Evolutionary conservation across 768 basidiomycete species (phyloP), one percentile per base, ranked within the genome.

Genomic region (Strobilomyces dryophilus): DNA sequence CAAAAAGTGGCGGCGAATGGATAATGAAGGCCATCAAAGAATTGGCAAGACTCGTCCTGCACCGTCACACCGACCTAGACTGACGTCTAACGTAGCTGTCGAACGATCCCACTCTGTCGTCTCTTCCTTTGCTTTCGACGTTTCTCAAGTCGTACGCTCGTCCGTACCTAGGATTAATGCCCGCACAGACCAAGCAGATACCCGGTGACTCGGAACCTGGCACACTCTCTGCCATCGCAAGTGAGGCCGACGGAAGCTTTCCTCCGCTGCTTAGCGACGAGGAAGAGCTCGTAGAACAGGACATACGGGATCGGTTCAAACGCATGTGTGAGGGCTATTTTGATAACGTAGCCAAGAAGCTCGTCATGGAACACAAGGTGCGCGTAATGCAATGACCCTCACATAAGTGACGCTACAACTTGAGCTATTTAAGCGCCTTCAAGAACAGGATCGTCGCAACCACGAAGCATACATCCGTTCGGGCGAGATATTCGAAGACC

Each of bases 401-500:
- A 21, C 20, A 17, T 32, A 2, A 24, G n/a, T 21, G 34, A 17
- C 51, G 18, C 37, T 27, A 17, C 18, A 52, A 54, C 39, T 54
- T 15, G 24, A 4, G 12, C 20, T 26, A 11, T 55, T 21, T 47
- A 27, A 98, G 95, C 85, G 88, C 45, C 77, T 99, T 43, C 93
- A 98, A 85, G 93, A 97, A 59, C 95, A 97, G 72, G 97, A 98
- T 69, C 86, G 87, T 57, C 80, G 89, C 47, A 99, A 99, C 63
- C 95, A 98, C 66, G 97, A 99, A 75, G 97, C 97, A 52, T 99
- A 99, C 66, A 98, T 99, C 60, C 92, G 95, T 31, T 98, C 95
- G 3, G 97, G 97, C 26, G 95, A 99, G 71, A 98, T 99, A 57
- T 99, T 99, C 61, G 97, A 99, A 66, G 97, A 99, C 68, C 83